Evolutionary conservation across 2,329 filamentous ascomycete species (phyloP).

Genomic region (Zymoseptoria crescenta): DNA sequence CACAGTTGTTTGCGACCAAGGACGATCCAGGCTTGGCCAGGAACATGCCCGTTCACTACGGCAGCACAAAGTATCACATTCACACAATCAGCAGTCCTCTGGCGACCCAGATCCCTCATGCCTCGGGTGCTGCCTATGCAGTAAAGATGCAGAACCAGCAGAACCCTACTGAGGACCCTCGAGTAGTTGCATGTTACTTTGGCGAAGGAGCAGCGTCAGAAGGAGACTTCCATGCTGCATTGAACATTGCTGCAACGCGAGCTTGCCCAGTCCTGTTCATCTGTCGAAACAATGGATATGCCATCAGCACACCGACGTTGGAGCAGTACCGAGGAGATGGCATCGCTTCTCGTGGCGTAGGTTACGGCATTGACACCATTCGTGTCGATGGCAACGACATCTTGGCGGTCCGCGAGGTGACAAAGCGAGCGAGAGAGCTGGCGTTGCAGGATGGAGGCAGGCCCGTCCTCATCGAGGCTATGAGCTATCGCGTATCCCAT

Average conservation of each 20-base stretch:
- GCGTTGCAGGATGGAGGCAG: conserved; percentile 73
- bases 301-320: conserved; percentile 79
- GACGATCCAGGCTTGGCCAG: conserved; percentile 73
- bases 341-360: conserved; percentile 76
- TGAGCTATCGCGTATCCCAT: conserved; percentile 97
- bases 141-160: conserved; percentile 71
- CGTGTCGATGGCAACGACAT: conserved; percentile 93
- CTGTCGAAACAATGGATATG: conserved; percentile 88
- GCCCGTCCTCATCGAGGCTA: conserved; percentile 83
- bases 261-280: conserved; percentile 85
- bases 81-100: conserved; percentile 81
- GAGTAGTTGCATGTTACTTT: conserved; percentile 77
- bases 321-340: conserved; percentile 90
- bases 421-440: conserved; percentile 65
- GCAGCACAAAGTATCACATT: conserved; percentile 73
- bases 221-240: conserved; percentile 82
- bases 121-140: conserved; percentile 78
- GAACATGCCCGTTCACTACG: conserved; percentile 98
- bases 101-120: conserved; percentile 84
- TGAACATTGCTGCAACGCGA: conserved; percentile 84
- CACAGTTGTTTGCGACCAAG: conserved; percentile 81
- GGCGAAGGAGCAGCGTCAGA: conserved; percentile 86
- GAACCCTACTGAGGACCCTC: conserved; percentile 58
- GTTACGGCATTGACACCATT: conserved; percentile 91
- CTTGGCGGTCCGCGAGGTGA: conserved; percentile 77